phyloP scores from a whole-genome alignment of 768 basidiomycete species.

The Agrocybe praecox region DNA sequence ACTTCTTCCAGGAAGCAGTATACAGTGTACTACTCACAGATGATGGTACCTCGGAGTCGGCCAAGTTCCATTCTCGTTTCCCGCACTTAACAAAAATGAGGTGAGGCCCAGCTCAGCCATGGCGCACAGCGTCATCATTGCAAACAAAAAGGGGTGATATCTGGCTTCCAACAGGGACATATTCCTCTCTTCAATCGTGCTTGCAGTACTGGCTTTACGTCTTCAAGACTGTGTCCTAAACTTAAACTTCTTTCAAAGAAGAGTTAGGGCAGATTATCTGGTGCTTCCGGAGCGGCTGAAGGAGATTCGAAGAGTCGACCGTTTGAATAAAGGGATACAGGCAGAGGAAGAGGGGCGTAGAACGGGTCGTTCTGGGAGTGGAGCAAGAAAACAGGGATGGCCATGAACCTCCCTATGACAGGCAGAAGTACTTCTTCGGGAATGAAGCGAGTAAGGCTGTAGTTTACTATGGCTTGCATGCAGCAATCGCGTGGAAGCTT shows the following conservation, averaged over 20 bases:
- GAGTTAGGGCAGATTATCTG: background rate
- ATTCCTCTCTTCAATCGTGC: background rate
- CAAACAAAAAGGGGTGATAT: conserved; percentile 65
- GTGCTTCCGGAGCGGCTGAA: conserved; percentile 11
- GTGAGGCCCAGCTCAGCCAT: conserved; percentile 77
- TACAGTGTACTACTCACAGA: conserved; percentile 49
- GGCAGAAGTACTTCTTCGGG: conserved; percentile 9
- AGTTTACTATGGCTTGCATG: background rate
- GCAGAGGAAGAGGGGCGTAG: background rate
- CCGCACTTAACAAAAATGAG: conserved; percentile 70
- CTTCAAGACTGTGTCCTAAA: background rate
- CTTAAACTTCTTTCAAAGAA: background rate
- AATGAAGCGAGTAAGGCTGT: conserved; percentile 4
- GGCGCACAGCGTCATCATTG: conserved; percentile 65
- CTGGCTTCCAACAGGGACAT: conserved; percentile 51
- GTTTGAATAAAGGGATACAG: background rate
- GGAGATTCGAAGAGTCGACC: background rate
- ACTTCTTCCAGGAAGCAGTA: background rate
- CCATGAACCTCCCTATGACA: background rate
- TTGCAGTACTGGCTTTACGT: background rate
- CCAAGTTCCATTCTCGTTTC: conserved; percentile 65
- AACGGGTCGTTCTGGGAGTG: background rate
- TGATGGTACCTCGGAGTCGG: conserved; percentile 64
- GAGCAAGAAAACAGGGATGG: background rate
- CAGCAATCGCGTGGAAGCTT: background rate